These are phyloP conservation scores for Parietaria judaica DNA, from an alignment of 306 rosid genomes.

Conservation along the genomic window DNA sequence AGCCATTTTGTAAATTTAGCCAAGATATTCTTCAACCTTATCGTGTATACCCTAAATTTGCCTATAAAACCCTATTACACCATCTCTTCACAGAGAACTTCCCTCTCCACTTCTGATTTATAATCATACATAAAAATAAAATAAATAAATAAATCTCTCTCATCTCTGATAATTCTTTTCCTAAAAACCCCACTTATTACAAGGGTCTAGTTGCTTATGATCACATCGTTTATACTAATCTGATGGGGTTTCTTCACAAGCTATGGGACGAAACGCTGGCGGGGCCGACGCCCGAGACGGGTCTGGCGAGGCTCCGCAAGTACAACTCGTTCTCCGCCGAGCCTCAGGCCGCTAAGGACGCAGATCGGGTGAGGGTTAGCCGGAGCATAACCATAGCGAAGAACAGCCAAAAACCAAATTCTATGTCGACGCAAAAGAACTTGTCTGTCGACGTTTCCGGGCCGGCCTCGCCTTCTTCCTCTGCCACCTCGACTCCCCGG, in stretches of 20 bases:
- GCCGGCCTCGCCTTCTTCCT: slow-evolving; percentile 29
- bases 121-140: slow-evolving; percentile 7
- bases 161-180: neutral
- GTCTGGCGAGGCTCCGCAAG: slow-evolving; percentile 79
- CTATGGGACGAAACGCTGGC: slow-evolving; percentile 98
- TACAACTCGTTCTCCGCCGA: slow-evolving; percentile 35
- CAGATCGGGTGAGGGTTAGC: slow-evolving; percentile 34
- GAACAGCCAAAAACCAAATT: slow-evolving; percentile 2
- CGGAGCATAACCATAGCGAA: slow-evolving; percentile 66
- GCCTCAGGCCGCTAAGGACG: neutral
- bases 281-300: slow-evolving; percentile 88
- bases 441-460: slow-evolving; percentile 17
- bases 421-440: slow-evolving; percentile 10
- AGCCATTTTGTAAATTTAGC: slow-evolving; percentile 21
- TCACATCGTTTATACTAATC: neutral
- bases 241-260: slow-evolving; percentile 76
- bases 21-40: slow-evolving; percentile 11
- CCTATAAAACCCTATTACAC: slow-evolving; percentile 27
- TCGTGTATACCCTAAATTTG: neutral
- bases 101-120: neutral
- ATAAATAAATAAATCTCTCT: slow-evolving; percentile 12
- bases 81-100: neutral
- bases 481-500: slow-evolving; percentile 30
- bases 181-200: too few species aligned
- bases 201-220: neutral